Evolutionary conservation across 2,329 filamentous ascomycete species (phyloP), one percentile per base, ranked within the genome.

Genomic region (Epichloe hybrida): DNA sequence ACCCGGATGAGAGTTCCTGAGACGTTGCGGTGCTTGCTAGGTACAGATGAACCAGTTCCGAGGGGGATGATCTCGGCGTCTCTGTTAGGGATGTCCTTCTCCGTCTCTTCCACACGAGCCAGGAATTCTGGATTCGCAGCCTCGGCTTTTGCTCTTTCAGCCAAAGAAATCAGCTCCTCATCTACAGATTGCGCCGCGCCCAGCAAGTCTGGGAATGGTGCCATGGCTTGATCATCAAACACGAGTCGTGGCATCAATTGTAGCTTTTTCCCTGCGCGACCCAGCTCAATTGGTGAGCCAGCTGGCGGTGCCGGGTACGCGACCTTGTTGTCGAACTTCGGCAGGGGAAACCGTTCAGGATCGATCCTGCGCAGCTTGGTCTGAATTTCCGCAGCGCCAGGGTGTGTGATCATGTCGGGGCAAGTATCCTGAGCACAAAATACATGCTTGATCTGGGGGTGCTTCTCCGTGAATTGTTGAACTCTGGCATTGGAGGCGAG

Each of bases 11-110:
- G 73, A 0, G 90, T 96, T 2, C 83, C 82, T 11, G 91, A 95
- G 20, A 98, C 93, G 64, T 97, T 98, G 59, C 93, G 86, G 66
- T 96, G 93, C 64, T 94, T 94, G 36, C 88, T 95, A 2, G 93
- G 93, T 15, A 86, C 64, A 0, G 91, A 86, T 3, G 91, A 97
- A 8, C 93, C 93, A 3, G 93, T 98, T 5, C 93, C 93, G 0
- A 98, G 77, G 1, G 89, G 81, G 39, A 90, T 84, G 46, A 98
- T 80, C 65, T 96, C 89, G 0, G 84, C 80, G 59, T 96, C 83
- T 36, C 79, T 75, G 56, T 80, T 79, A 2, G 86, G 85, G 2
- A 95, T 77, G 54, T 82, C 77, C n/a, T 75, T 67, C 55, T 83
- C 79, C 12, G 73, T 65, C 41, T 72, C 64, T 34, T 75, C 68